phyloP scores from a whole-genome alignment of 192 early-diverging fungal genomes.

The Gonapodya prolifera region DNA sequence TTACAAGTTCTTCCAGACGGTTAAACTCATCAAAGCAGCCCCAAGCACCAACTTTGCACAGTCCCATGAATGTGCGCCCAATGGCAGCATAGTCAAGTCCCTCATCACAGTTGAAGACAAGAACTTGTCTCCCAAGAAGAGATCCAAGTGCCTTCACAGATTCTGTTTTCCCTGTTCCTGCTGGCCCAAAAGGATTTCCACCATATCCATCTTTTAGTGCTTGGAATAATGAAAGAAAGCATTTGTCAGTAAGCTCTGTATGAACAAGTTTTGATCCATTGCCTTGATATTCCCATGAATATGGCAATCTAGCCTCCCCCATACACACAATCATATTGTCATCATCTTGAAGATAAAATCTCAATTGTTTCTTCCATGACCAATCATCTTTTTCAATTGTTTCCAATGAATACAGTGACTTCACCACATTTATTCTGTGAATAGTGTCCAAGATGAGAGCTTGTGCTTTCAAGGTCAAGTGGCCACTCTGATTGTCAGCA shows the following conservation, averaged over 20 bases:
- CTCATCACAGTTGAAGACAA: slow-evolving; percentile 99
- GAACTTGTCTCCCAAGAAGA: slow-evolving; percentile 88
- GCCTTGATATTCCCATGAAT: slow-evolving; percentile 97
- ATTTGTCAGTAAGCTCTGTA: slow-evolving; percentile 96
- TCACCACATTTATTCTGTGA: slow-evolving; percentile 89
- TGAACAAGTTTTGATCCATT: slow-evolving; percentile 93
- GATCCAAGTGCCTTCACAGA: slow-evolving; percentile 93
- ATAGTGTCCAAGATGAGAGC: slow-evolving; percentile 96
- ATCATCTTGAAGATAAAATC: slow-evolving; percentile 70
- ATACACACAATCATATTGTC: slow-evolving; percentile 62
- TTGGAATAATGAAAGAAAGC: slow-evolving; percentile 96
- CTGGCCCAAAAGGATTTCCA: slow-evolving; percentile 95
- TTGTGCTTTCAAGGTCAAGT: slow-evolving; percentile 61
- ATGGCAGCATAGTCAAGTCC: slow-evolving; percentile 99
- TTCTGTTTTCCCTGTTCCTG: slow-evolving; percentile 99
- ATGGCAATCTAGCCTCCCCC: slow-evolving; percentile 86
- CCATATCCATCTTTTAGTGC: slow-evolving; percentile 85
- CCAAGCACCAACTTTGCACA: slow-evolving; percentile 98
- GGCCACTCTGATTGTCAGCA: not conserved
- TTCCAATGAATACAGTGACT: slow-evolving; percentile 38
- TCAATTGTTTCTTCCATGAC: slow-evolving; percentile 90
- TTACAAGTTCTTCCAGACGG: slow-evolving; percentile 90
- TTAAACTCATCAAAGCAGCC: slow-evolving; percentile 99
- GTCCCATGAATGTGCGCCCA: slow-evolving; percentile 98
- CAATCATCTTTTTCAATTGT: slow-evolving; percentile 49